Evolutionary conservation across 1,139 yeast genomes (phyloP), one percentile per base, ranked within the genome.

Genomic region (Candida buenavistaensis): DNA sequence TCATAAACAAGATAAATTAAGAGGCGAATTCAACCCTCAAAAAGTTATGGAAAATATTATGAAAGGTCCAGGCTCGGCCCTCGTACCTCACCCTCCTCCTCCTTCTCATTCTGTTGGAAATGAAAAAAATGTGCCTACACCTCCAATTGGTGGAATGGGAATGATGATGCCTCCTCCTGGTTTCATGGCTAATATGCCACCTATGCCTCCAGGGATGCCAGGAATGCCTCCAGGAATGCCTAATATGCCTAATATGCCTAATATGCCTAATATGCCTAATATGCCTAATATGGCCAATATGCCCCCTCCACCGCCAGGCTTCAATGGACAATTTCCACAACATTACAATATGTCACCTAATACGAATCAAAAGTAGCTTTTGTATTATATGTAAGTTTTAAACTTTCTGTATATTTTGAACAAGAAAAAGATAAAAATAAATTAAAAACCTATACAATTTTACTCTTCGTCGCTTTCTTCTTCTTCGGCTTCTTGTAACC

Each of bases 401-500:
- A n/a, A n/a, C n/a, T n/a, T n/a, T n/a, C n/a, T n/a, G n/a, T n/a
- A n/a, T n/a, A n/a, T n/a, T n/a, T n/a, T 19, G 15, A 21, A 7
- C 9, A n/a, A 14, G 23, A 28, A 12, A 21, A 13, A 28, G 14
- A 29, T 19, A 15, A 23, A 15, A 21, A n/a, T n/a, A n/a, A n/a
- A n/a, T n/a, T n/a, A n/a, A 17, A 11, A 11, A 14, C 16, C 19
- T 15, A 19, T 14, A 9, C 14, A 10, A 22, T 11, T 9, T 14
- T 32, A 23, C 23, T 30, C 35, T 30, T 63, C 63, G 44, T 78
- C 80, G 44, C 82, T 92, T 50, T 83, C 86, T 52, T 66, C 58
- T 51, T 68, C 75, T 47, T 89, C 97, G 41, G 98, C 97, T 62
- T 85, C 92, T 57, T 88, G 82, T 48, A 92, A 78, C 98, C 98